phyloP scores from a whole-genome alignment of 106 monocot genomes.

The Alisma plantagoaquatica region DNA sequence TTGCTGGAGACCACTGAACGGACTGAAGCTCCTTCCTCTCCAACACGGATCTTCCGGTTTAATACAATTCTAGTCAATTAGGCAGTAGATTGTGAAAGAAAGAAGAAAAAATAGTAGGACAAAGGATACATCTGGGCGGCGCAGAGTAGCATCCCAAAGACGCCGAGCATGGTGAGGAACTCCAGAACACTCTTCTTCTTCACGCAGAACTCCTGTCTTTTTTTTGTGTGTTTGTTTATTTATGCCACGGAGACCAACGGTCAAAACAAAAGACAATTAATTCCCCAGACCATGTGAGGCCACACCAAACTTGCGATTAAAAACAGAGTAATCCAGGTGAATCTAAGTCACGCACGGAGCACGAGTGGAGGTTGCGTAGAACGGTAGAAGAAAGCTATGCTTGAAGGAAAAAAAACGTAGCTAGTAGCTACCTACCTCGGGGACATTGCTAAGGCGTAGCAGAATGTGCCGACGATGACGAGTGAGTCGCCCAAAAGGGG shows the following conservation, averaged over 20 bases:
- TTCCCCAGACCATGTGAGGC: too few species aligned
- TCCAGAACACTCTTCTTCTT: conserved; percentile 55
- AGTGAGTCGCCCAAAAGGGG: conserved; percentile 38
- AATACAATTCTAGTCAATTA: not conserved
- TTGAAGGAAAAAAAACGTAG: not conserved
- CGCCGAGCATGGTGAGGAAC: conserved; percentile 50
- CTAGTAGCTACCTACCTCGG: conserved; percentile 20
- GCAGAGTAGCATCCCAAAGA: conserved; percentile 45
- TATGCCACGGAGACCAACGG: too few species aligned
- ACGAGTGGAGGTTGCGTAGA: too few species aligned
- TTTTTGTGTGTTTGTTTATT: too few species aligned
- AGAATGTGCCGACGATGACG: conserved; percentile 37
- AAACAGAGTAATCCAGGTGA: too few species aligned
- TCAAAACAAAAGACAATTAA: too few species aligned
- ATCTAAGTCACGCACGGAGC: too few species aligned
- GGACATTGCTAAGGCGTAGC: conserved; percentile 49
- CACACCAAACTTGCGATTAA: too few species aligned
- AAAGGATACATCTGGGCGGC: conserved; percentile 59
- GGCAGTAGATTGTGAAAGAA: not conserved
- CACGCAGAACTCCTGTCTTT: conserved; percentile 68
- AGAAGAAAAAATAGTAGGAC: not conserved
- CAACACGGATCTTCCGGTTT: conserved; percentile 46
- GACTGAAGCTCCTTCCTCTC: conserved; percentile 58
- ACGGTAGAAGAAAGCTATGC: too few species aligned
- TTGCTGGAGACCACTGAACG: conserved; percentile 35